Base-by-base conservation (phyloP, 1,284 basidiomycete species). In the Sporisorium scitamineum region DNA sequence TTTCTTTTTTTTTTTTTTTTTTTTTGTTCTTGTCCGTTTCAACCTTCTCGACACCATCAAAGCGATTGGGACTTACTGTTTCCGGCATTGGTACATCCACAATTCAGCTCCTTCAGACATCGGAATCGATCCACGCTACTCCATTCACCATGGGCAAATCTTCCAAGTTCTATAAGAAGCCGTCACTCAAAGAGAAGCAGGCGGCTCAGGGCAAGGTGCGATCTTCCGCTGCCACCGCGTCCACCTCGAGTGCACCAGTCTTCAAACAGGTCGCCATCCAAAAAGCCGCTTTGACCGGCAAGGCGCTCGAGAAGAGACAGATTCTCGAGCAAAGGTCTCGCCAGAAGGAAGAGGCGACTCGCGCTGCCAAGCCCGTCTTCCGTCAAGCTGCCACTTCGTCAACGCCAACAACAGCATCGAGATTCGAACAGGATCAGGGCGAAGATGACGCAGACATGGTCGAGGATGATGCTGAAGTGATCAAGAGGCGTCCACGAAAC, bases 91-190 rank as follows among this genome's bases (percentile, higher is more conserved):
- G 26, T 27, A 3, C 32, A 29, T 48, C 45, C 45, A 26, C 14
- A 29, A 18, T 5, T 16, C 47, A n/a, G 14, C 16, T 27, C 14
- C 29, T 24, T 24, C 55, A 37, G 18, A n/a, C 20, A 20, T 22
- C 27, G 50, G 22, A 9, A 52, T 2, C 9, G 22, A 18, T 26
- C 32, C 22, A 20, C 14, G 8, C 7, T n/a, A 41, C 22, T n/a
- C 9, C 5, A 7, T 7, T 18, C 54, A 47, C 32, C 8, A 78
- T 78, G 76, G 76, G 76, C 64, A 74, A 70, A 45, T 70, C 76
- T 20, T 66, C 71, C 24, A 78, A 78, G 48, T 74, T 78, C 56
- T 78, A 74, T 65, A 78, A 78, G 68, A 74, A 73, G 57, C 68
- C 76, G 6, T 63, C 76, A 39, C 71, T 78, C 48, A 78, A 74